A percentile compares a stretch with the other conserved stretches of the same genome.
phyloP scores from a whole-genome alignment of 2,329 filamentous ascomycete species.

The Geosmithia flava region DNA sequence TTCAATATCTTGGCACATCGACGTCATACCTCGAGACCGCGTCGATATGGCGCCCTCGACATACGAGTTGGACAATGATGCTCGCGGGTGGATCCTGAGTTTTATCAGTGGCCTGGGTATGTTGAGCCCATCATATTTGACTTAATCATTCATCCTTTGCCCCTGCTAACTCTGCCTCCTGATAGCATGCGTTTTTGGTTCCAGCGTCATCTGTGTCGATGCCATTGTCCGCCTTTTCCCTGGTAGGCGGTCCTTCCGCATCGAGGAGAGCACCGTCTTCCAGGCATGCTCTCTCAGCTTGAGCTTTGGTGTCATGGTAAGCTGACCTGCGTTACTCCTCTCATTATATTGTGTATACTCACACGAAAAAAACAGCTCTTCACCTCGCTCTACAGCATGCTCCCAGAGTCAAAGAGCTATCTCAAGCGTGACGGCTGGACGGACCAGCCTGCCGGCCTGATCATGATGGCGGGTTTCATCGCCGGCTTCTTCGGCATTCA shows the following conservation, averaged over 20 bases:
- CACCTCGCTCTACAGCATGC: conserved; percentile 84
- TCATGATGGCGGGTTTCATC: conserved; percentile 58
- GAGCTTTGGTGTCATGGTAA: conserved; percentile 92
- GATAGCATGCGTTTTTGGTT: conserved; percentile 56
- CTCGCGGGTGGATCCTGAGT: conserved; percentile 86
- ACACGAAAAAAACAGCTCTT: conserved; percentile 56
- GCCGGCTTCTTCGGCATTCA: conserved; percentile 67
- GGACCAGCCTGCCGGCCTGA: conserved; percentile 53
- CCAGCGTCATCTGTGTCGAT: conserved; percentile 80
- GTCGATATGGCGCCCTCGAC: conserved; percentile 24
- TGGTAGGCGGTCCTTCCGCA: conserved; percentile 64
- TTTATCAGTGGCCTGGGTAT: conserved; percentile 64
- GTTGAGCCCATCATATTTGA: conserved; percentile 12
- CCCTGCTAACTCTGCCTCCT: conserved; percentile 4
- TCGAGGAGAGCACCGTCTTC: conserved; percentile 82
- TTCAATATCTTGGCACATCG: neutral
- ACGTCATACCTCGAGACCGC: neutral
- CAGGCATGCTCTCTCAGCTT: conserved; percentile 79
- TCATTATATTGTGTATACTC: neutral
- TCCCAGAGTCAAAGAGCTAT: conserved; percentile 74
- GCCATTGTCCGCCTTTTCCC: conserved; percentile 61
- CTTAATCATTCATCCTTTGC: conserved; percentile 2
- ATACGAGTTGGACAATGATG: conserved; percentile 57
- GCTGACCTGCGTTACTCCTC: conserved; percentile 9
- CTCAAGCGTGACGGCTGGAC: conserved; percentile 57